These are phyloP conservation scores for Dactylellina drechsleri DNA, from an alignment of 2,329 filamentous ascomycete genomes.

Conservation along the genomic window DNA sequence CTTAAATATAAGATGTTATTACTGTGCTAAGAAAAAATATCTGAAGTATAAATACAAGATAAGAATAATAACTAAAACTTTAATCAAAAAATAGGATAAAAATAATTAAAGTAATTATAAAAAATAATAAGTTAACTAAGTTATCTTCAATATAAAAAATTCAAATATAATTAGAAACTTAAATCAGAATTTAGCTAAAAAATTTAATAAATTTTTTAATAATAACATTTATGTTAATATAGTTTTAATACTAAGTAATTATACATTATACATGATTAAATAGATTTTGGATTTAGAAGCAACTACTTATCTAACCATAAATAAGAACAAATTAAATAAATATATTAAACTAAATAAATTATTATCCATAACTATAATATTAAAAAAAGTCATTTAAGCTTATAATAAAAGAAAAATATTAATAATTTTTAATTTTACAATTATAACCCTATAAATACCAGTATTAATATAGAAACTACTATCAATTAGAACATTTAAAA, in stretches of 20 bases:
- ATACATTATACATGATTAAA: neutral
- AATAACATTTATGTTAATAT: neutral
- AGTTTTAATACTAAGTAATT: neutral
- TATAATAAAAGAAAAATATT: neutral
- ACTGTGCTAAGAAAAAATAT: neutral
- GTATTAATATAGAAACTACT: too few relatives aligned
- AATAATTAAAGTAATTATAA: too few relatives aligned
- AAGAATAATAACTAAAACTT: neutral
- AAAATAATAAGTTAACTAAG: neutral
- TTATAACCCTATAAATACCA: neutral
- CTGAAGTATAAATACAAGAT: neutral
- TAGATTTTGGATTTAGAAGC: neutral
- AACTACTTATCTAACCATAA: neutral
- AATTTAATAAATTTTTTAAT: neutral
- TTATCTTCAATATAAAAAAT: neutral
- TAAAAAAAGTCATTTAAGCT: neutral
- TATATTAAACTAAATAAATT: neutral
- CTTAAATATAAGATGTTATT: constrained; percentile 1
- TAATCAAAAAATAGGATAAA: constrained; percentile 1
- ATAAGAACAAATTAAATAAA: neutral
- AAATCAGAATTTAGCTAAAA: neutral
- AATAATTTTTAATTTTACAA: constrained; percentile 1
- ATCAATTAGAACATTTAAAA: neutral
- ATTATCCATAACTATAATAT: neutral
- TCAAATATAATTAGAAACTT: neutral